Evolutionary conservation across 805 yeast genomes (phyloP).

Genomic region (Kluyveromyces dobzhanskii): DNA sequence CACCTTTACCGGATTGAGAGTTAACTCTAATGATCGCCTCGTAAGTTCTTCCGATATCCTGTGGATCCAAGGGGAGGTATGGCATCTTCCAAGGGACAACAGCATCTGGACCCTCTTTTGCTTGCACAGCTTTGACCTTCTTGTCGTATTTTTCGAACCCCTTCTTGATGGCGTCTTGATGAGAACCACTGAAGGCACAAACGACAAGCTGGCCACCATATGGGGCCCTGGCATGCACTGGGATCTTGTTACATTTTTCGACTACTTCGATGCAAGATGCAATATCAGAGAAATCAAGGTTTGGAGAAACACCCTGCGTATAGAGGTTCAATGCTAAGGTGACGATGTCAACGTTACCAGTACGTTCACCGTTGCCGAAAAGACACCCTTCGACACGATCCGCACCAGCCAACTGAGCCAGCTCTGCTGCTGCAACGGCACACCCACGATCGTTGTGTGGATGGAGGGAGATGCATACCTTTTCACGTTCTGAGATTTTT

Average conservation of each 20-base stretch:
- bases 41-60: constrained; percentile 80
- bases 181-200: constrained; percentile 80
- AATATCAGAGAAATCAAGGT: constrained; percentile 64
- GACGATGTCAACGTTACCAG: constrained; percentile 78
- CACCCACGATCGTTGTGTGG: constrained; percentile 85
- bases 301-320: constrained; percentile 69
- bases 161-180: constrained; percentile 82
- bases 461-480: constrained; percentile 66
- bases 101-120: constrained; percentile 30
- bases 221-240: constrained; percentile 71
- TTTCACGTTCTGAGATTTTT: constrained; percentile 56
- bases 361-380: constrained; percentile 82
- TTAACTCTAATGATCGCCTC: constrained; percentile 88
- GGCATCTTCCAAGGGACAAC: constrained; percentile 60
- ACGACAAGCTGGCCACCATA: constrained; percentile 79
- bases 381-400: constrained; percentile 81
- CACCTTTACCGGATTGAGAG: constrained; percentile 85
- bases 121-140: constrained; percentile 17
- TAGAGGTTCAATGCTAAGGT: constrained; percentile 70
- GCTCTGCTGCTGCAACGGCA: constrained; percentile 82
- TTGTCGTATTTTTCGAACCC: constrained; percentile 49
- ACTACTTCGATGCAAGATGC: constrained; percentile 59
- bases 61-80: constrained; percentile 76
- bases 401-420: constrained; percentile 79
- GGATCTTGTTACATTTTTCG: constrained; percentile 74